Conservation (phyloP, 176 grass and related monocot genomes). For the Oryza glumipatula region DNA sequence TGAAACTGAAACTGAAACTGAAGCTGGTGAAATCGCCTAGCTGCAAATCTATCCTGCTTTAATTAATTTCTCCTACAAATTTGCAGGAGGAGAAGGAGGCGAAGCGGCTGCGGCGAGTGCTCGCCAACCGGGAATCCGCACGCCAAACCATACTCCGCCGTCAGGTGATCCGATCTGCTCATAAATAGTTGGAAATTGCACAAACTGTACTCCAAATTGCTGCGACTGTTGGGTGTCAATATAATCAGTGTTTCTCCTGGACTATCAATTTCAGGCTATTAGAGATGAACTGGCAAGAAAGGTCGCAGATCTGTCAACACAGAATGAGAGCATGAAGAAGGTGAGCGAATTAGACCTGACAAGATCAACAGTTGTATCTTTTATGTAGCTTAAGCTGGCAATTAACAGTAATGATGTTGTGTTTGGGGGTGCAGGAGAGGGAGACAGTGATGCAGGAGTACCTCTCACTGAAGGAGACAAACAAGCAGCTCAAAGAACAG, state of each 20-base stretch:
- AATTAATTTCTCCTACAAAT: too few relatives aligned
- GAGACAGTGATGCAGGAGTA: conserved; percentile 55
- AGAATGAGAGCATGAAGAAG: conserved; percentile 70
- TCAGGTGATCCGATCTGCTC: conserved; percentile 45
- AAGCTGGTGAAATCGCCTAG: too few relatives aligned
- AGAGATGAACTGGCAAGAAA: conserved; percentile 64
- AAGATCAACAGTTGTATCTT: neutral
- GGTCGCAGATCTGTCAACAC: conserved; percentile 50
- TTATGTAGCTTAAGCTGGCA: neutral
- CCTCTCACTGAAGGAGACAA: conserved; percentile 63
- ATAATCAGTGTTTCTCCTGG: too few relatives aligned
- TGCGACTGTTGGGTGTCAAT: too few relatives aligned
- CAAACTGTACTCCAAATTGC: neutral
- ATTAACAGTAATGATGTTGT: neutral
- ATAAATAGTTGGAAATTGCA: neutral
- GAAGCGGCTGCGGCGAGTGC: conserved; percentile 67
- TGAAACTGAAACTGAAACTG: neutral
- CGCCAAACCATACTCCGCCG: conserved; percentile 69
- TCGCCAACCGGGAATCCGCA: conserved; percentile 82
- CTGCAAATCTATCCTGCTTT: neutral
- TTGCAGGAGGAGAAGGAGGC: conserved; percentile 66
- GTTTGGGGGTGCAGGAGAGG: conserved; percentile 49
- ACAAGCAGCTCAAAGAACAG: conserved; percentile 64
- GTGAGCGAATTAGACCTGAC: conserved; percentile 27
- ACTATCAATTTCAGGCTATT: conserved; percentile 38